Percentiles rank a stretch among this genome's conserved stretches.
phyloP scores from a whole-genome alignment of 306 rosid genomes.

The Phaseolus lunatus region DNA sequence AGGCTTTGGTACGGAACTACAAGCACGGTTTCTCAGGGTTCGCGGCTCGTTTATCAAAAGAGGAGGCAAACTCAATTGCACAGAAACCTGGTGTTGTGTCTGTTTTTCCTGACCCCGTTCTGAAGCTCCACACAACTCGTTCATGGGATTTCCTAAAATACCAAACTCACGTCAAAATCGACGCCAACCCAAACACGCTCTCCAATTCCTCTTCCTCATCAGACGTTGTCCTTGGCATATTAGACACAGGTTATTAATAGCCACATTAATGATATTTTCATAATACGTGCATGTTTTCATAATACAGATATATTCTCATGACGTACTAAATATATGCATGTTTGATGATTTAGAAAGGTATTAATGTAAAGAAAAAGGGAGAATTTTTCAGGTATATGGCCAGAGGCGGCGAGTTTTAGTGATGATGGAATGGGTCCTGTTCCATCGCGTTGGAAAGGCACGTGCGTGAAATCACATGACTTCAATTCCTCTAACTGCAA shows the following conservation, averaged over 20 bases:
- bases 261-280: background rate
- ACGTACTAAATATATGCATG: background rate
- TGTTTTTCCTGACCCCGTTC: conserved; percentile 73
- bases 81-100: conserved; percentile 76
- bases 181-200: conserved; percentile 29
- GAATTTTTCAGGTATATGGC: conserved; percentile 72
- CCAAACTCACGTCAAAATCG: conserved; percentile 59
- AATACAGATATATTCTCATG: too few species aligned
- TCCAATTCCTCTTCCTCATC: conserved; percentile 50
- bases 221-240: conserved; percentile 70
- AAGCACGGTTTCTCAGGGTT: conserved; percentile 89
- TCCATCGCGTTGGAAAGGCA: conserved; percentile 83
- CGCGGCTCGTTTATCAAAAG: conserved; percentile 70
- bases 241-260: conserved; percentile 69
- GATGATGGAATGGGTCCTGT: conserved; percentile 65
- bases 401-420: conserved; percentile 73
- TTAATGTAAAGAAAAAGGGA: background rate
- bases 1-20: conserved; percentile 67
- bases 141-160: conserved; percentile 83
- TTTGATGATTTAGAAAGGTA: background rate
- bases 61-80: conserved; percentile 65
- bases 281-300: background rate
- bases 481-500: conserved; percentile 80
- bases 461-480: conserved; percentile 65
- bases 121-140: conserved; percentile 83